Conservation (phyloP, 306 rosid genomes). For the Abrus pulchellus region DNA sequence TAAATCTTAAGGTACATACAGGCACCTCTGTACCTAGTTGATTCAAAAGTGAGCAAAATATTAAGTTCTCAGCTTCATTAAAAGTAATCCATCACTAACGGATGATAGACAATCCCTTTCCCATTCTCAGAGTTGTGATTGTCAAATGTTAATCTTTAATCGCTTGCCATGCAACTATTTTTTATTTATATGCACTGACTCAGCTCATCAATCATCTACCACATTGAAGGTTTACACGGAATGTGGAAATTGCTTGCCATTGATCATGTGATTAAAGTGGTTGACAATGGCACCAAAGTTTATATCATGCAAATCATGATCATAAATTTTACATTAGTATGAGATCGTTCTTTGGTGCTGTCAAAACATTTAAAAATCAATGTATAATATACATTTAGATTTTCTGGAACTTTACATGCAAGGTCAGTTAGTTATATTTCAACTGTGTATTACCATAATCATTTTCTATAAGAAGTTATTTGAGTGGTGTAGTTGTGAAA, state of each 20-base stretch:
- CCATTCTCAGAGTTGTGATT: background rate
- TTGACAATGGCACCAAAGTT: slow-evolving; percentile 8
- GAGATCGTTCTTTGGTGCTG: background rate
- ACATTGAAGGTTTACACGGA: slow-evolving; percentile 27
- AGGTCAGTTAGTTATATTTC: background rate
- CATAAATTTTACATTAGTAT: slow-evolving; percentile 3
- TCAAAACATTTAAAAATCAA: slow-evolving; percentile 3
- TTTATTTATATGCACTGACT: slow-evolving; percentile 8
- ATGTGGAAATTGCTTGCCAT: slow-evolving; percentile 5
- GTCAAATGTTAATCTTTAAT: background rate
- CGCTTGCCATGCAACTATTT: slow-evolving; percentile 1
- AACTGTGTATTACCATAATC: slow-evolving; percentile 8
- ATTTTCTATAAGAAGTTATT: background rate
- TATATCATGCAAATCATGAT: background rate
- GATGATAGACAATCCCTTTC: background rate
- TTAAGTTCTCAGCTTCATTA: background rate
- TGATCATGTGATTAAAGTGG: background rate
- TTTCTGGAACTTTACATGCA: slow-evolving; percentile 20
- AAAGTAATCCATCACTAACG: background rate
- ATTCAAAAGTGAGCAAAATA: slow-evolving; percentile 32
- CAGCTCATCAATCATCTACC: background rate
- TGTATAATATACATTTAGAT: background rate
- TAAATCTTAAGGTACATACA: slow-evolving; percentile 16
- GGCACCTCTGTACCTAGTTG: slow-evolving; percentile 5
- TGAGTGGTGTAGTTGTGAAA: background rate